Evolutionary conservation across 2,329 filamentous ascomycete genomes (phyloP), one percentile per base, ranked within the genome.

Genomic region (Xylariaceae sp.): DNA sequence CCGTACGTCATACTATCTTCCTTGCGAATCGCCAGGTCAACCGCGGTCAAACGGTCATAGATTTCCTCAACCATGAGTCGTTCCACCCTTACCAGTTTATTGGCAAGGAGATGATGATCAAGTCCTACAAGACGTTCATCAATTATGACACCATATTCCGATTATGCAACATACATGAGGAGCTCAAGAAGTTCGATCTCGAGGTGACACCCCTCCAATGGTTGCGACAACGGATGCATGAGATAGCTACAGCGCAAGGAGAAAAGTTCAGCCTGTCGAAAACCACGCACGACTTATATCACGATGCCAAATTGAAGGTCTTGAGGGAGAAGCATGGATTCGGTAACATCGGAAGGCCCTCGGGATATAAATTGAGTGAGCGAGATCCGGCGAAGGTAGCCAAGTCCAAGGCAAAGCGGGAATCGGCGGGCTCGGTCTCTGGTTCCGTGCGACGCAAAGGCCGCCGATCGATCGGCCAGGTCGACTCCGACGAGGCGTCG

Each of bases 121-220:
- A 73, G 44, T 69, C 62, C 47, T 71, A 71, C 60, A 70, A 70
- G 59, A 69, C 68, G 3, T 69, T 79, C n/a, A 69, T 72, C 19
- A 80, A 79, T 40, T 85, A 85, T 61, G 82, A 85, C 60, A 85
- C 81, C 0, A 70, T 85, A 2, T 84, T 81, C 63, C 79, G 83
- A 2, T 69, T 86, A 37, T 80, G 78, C 40, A 80, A 83, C 47
- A 78, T 82, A 0, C 73, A 84, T 23, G 76, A 78, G 2, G 81
- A 84, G 65, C 71, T 86, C 44, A 76, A 74, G 52, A 82, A 80
- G 63, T 84, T 83, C 53, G 74, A 77, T 26, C 74, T 84, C 4
- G 79, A 81, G 40, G 71, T 85, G 19, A 75, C 75, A 2, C 81
- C 83, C 0, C 68, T 82, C 2, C 76, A 84, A 21, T 86, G 82